Conservation (phyloP, 2,329 filamentous ascomycete species). For the Pseudogymnoascus sp. region DNA sequence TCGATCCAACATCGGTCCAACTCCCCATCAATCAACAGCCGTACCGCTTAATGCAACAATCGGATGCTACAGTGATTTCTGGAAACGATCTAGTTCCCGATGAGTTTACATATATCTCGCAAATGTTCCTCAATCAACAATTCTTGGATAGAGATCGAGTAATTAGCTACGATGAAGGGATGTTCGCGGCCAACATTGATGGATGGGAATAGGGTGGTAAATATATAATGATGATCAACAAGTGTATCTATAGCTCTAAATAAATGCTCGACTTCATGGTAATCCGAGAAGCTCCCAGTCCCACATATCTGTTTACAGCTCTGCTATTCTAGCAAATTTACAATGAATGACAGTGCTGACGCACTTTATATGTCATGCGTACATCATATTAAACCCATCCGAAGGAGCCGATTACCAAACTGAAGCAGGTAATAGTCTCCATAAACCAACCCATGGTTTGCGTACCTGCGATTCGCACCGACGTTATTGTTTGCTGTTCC, state of each 20-base stretch:
- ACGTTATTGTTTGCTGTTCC: constrained; percentile 18
- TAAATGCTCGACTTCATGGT: background rate
- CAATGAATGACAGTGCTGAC: background rate
- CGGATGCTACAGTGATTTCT: background rate
- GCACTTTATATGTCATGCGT: background rate
- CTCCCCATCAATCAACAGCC: constrained; percentile 7
- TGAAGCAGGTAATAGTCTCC: constrained; percentile 20
- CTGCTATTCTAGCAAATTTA: background rate
- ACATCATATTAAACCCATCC: constrained; percentile 16
- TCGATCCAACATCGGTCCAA: background rate
- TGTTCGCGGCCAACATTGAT: constrained; percentile 9
- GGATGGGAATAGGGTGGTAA: constrained; percentile 2
- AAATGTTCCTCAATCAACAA: constrained; percentile 22
- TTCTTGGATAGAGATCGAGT: constrained; percentile 25
- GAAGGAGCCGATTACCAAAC: constrained; percentile 17
- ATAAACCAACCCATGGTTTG: constrained; percentile 19
- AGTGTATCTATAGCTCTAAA: background rate
- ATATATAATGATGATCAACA: background rate
- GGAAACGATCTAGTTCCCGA: constrained; percentile 13
- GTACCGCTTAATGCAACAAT: constrained; percentile 4
- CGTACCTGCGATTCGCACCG: constrained; percentile 12
- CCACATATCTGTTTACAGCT: background rate
- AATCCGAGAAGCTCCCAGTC: background rate
- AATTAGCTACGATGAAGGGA: constrained; percentile 20
- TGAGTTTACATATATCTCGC: constrained; percentile 20